These are phyloP conservation scores for Trebouxia sp. DNA, from an alignment of 139 green algal genomes.

Conservation along the genomic window DNA sequence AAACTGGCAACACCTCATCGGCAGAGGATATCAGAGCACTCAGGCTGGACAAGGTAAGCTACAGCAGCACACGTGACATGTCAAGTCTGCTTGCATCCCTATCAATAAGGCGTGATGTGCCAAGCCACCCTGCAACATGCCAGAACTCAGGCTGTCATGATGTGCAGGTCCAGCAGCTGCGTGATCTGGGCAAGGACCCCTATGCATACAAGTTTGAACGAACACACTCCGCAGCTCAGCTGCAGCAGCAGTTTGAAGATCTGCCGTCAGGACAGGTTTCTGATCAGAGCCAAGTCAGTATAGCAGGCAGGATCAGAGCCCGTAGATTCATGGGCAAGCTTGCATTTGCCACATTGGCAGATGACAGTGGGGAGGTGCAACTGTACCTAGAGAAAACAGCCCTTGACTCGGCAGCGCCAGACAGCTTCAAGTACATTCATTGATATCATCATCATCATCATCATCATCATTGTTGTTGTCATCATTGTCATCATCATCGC, in stretches of 20 bases:
- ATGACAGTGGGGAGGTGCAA: slow-evolving; percentile 89
- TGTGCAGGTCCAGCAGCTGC: slow-evolving; percentile 68
- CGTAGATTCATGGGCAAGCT: slow-evolving; percentile 97
- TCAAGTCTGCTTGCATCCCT: neutral
- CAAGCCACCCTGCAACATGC: no score
- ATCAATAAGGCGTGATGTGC: no score
- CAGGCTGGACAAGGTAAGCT: neutral
- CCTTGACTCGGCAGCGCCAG: slow-evolving; percentile 35
- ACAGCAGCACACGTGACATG: neutral
- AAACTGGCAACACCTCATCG: neutral
- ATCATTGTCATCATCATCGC: no score
- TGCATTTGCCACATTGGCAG: slow-evolving; percentile 88
- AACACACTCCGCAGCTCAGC: slow-evolving; percentile 77
- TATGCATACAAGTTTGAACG: slow-evolving; percentile 92
- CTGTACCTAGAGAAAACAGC: slow-evolving; percentile 83
- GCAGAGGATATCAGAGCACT: slow-evolving; percentile 2
- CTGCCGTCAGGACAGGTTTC: slow-evolving; percentile 46
- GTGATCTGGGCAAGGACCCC: slow-evolving; percentile 70
- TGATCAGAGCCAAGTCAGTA: slow-evolving; percentile 49
- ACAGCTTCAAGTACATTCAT: slow-evolving; percentile 29
- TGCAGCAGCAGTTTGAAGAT: slow-evolving; percentile 70
- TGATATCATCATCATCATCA: no score
- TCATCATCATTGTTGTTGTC: no score
- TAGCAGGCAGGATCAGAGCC: slow-evolving; percentile 89
- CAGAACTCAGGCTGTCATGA: no score